Evolutionary conservation across 2,329 filamentous ascomycete genomes (phyloP), one percentile per base, ranked within the genome.

Genomic region (Lasiodiplodia gonubiensis): DNA sequence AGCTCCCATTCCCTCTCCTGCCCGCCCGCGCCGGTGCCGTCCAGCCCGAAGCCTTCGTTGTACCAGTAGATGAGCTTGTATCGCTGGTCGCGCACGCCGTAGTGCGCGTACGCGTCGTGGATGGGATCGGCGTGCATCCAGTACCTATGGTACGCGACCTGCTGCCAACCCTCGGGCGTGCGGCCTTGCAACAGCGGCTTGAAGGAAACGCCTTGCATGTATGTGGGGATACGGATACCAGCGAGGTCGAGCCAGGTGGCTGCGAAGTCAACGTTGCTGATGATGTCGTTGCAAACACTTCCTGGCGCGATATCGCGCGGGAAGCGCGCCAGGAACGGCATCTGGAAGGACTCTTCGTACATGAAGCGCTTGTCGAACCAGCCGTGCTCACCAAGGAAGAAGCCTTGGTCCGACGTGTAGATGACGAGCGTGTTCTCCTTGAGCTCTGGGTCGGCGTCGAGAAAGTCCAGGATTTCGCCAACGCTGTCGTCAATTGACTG

Each of bases 301-400:
- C 79, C 77, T 0, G 80, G 67, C 1, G 64, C 52, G 66, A 86
- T 84, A 61, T 78, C 77, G 0, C 61, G 68, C 0, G 85, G 84
- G 55, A 83, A 84, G 0, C 81, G 79, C 10, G 84, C 77, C 3
- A 86, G 71, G 57, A 86, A 84, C 0, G 85, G 84, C 85, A 86
- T 86, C 73, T 86, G 84, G 74, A 86, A 86, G 16, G 77, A 80
- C 72, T 86, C 83, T 69, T 87, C 84, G 73, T 86, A 86, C 81
- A 86, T 86, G 73, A 86, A 86, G 3, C 85, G 81, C 74, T 86
- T 86, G 72, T 86, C 85, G 70, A 86, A 86, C 84, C 84, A 86
- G 64, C 85, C 84, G 68, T 86, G 85, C 68, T 86, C 85, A 8
- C 84, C 84, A 0, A 86, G 80, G 72, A 86, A 86, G 75, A 86